Evolutionary conservation across 169 alveolate species (phyloP), one percentile per base, ranked within the genome.

Genomic region (Cryptosporidium sp.): DNA sequence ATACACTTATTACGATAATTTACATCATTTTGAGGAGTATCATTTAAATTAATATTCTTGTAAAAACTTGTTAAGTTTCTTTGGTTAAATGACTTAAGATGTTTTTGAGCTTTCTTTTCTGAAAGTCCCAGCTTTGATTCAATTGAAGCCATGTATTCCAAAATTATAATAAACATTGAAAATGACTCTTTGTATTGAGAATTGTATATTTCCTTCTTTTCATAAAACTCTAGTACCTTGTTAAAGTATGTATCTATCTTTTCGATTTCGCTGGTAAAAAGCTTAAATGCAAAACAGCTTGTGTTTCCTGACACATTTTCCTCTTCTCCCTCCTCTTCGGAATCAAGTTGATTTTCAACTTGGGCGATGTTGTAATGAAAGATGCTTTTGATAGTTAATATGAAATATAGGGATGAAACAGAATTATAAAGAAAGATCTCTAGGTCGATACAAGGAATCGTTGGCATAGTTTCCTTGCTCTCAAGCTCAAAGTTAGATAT

Each of bases 141-240:
- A 31, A 59, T 51, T n/a, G 70, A 51, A 9, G 48, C 86, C 51
- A 73, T 73, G 33, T 73, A 73, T 16, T 73, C 86, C 35, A 73
- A 52, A 52, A 55, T 73, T 55, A 43, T 51, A 6, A 59, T 59
- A 51, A 73, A 58, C 58, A 73, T 59, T 12, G 86, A 73, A 33
- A 73, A 51, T 23, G 45, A 51, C 8, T 73, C 86, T 18, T 29
- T 73, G 29, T 73, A 73, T 16, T 73, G 86, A 73, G 35, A 51
- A 33, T n/a, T 18, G 9, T 33, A 55, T 18, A 73, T 33, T 16
- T 43, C 55, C n/a, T 33, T 52, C 12, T 73, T 59, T 14, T 58
- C 71, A n/a, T 73, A 73, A 23, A 73, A 73, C 6, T 73, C 70
- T 1, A 73, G 9, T 2, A 73, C 14, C 18, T 73, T 73, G 5